Base-by-base conservation (phyloP, 1,284 basidiomycete genomes). In the Malassezia sympodialis region DNA sequence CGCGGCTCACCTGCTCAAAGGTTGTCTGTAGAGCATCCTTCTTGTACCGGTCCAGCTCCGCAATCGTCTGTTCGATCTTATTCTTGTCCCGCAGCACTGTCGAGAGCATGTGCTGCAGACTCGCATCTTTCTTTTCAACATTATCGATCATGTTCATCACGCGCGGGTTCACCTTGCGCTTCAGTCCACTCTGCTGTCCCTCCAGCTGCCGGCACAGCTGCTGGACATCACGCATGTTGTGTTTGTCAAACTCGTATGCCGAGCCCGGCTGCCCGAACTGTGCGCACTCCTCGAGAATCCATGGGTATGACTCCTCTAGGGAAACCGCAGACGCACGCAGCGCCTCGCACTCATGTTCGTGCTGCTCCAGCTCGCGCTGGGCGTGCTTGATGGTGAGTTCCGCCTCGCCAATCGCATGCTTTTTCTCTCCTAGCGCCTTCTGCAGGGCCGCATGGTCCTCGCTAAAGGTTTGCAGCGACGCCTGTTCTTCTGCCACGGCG, bases 71-170 rank as follows among this genome's bases (percentile, higher is more conserved):
- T 70, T 96, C 89, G 54, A 99, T 98, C 80, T 96, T 98, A 66
- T 83, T 79, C 76, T 94, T 96, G 77, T 99, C 94, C 69, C 88
- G 87, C 67, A 90, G 77, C 2, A 98, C 91, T 2, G 86, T 90
- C 0, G 80, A 75, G 75, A 96, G 81, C 83, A 89, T 96, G 77
- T 87, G 88, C 76, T 85, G 87, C 53, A 94, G 79, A 21, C 83
- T 82, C 0, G 81, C 77, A 76, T 99, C 93, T 69, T 88, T 86
- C 80, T 96, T 96, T 79, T 98, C 94, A 39, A 93, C 88, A 54
- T 90, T 96, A 67, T 96, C 93, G 58, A 98, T 90, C 87, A 90
- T 91, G 69, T 86, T 88, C 78, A 96, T 83, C 49, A 91, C 90
- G 76, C 94, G 94, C 6, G 86, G 85, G 69, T 98, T 96, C 64